These are phyloP conservation scores for Raffaelea albimanens DNA, from an alignment of 2,329 filamentous ascomycete species.

Conservation along the genomic window DNA sequence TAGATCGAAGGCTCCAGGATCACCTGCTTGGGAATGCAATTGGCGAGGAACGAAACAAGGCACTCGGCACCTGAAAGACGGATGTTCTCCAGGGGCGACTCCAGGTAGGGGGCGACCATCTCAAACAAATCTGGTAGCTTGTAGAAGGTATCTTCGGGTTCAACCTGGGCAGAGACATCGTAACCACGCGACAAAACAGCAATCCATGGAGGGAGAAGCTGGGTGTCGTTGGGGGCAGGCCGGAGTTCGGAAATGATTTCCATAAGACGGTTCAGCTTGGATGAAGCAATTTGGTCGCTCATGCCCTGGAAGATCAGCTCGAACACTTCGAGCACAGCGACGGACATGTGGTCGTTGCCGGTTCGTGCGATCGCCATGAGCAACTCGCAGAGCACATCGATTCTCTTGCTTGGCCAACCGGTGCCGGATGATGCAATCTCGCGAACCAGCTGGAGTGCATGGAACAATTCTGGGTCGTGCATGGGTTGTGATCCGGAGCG, in stretches of 20 bases:
- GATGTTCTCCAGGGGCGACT: constrained; percentile 85
- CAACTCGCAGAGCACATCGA: constrained; percentile 83
- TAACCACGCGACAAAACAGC: constrained; percentile 91
- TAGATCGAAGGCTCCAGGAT: constrained; percentile 84
- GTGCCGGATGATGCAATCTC: constrained; percentile 77
- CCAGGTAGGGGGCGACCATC: constrained; percentile 71
- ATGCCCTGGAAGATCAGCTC: constrained; percentile 94
- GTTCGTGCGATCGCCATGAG: constrained; percentile 81
- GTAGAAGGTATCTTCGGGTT: constrained; percentile 83
- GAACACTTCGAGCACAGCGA: constrained; percentile 94
- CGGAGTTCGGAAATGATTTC: constrained; percentile 89
- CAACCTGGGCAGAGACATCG: constrained; percentile 82
- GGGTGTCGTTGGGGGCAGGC: constrained; percentile 85
- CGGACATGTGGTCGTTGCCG: constrained; percentile 90
- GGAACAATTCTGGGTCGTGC: constrained; percentile 78
- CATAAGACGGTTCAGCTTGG: constrained; percentile 80
- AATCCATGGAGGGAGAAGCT: constrained; percentile 92
- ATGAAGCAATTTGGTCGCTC: constrained; percentile 76
- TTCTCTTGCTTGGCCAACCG: constrained; percentile 94
- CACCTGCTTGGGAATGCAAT: constrained; percentile 75
- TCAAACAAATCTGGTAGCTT: constrained; percentile 79
- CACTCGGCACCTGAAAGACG: constrained; percentile 91
- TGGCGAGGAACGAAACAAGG: constrained; percentile 83
- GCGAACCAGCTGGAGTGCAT: constrained; percentile 86
- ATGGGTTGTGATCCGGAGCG: constrained; percentile 39